Conservation (phyloP, 257 asterid genomes). For the Rehmannia glutinosa region DNA sequence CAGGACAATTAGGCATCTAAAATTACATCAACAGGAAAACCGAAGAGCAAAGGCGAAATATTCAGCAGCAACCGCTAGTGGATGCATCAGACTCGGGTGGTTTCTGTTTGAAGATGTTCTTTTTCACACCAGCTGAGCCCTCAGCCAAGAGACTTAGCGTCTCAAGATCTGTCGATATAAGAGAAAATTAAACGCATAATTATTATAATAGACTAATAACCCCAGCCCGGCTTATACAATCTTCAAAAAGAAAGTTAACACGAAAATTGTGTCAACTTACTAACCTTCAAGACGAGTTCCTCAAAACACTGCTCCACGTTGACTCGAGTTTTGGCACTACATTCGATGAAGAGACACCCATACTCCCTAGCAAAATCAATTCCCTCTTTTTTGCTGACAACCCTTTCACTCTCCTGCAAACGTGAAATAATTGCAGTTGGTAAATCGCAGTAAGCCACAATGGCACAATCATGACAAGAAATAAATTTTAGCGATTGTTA, state of each 20-base stretch:
- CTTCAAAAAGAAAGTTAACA: background rate
- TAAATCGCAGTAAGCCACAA: too few relatives aligned
- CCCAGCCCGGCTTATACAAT: too few relatives aligned
- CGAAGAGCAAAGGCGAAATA: background rate
- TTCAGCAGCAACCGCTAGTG: conserved; percentile 82
- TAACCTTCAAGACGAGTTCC: conserved; percentile 86
- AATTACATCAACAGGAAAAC: conserved; percentile 18
- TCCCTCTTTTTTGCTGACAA: conserved; percentile 88
- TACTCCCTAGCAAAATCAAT: conserved; percentile 81
- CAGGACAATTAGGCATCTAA: background rate
- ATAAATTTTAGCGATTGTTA: background rate
- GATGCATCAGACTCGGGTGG: conserved; percentile 70
- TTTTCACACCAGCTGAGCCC: conserved; percentile 68
- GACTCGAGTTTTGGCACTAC: conserved; percentile 90
- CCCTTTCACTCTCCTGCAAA: conserved; percentile 78
- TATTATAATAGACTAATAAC: too few relatives aligned
- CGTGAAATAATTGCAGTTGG: background rate
- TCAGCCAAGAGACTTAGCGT: conserved; percentile 84
- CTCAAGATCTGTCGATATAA: conserved; percentile 58
- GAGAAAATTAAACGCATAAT: background rate
- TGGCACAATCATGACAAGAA: background rate
- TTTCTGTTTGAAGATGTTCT: conserved; percentile 91
- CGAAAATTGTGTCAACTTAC: background rate
- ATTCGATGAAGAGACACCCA: conserved; percentile 91
- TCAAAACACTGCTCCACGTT: conserved; percentile 97